Base-by-base conservation (phyloP, 257 asterid genomes). In the Salvia splendens region DNA sequence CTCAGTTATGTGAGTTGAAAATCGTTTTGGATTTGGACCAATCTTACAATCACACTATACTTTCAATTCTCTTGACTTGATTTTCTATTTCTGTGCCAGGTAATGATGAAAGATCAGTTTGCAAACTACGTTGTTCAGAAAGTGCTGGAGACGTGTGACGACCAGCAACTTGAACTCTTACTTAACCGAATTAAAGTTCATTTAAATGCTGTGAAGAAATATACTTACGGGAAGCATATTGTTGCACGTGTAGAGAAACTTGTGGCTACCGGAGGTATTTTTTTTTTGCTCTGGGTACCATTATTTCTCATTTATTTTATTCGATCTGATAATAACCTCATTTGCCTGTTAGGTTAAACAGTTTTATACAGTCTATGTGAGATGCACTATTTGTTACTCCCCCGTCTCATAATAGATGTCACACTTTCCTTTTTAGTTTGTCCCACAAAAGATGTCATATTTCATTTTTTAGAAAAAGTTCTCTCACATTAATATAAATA, bases 241-340 rank as follows among this genome's bases (percentile, higher is more conserved):
- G 91, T 91, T 24, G 85, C 96, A 50, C 96, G 97, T 55, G 93
- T 88, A 33, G 97, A 91, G 89, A 91, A 88, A 74, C 96, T 91
- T 33, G 96, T 91, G 52, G 89, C 95, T 36, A 82, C 96, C 71
- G 97, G 97, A 76, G 97, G 97, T 88, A 81, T 35, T 5, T 49
- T 28, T 28, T 48, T 5, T 20, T 9, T 15, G 1, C 11, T 42
- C 11, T 1, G 8, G 41, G 12, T 15, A 15, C 32, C 15, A 47
- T 14, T 3, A 47, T 64, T 14, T 6, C 16, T 43, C 53, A 61
- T 38, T 38, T 38, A 5, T 5, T 38, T 12, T 61, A 17, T 61
- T 56, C 1, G 52, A 20, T 3, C 17, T 12, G 5, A 14, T 15
- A 48, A 50, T 16, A 10, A 33, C 32, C 12, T 36, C 48, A 38